These are phyloP conservation scores for Hirschioporus abietinus DNA, from an alignment of 768 basidiomycete species.

Conservation along the genomic window DNA sequence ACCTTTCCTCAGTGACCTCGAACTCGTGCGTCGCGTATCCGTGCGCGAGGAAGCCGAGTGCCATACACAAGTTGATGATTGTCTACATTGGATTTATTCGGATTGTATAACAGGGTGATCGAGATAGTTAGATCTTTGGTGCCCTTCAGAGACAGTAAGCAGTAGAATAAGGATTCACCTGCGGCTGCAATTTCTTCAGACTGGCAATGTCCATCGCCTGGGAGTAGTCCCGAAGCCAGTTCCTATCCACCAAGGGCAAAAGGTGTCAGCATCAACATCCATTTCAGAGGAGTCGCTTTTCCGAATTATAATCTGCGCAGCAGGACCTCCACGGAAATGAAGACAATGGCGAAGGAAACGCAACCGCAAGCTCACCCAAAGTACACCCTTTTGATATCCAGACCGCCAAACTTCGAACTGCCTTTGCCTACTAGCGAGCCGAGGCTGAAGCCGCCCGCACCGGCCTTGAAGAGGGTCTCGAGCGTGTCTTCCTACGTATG, in stretches of 20 bases:
- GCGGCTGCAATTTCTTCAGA: conserved; percentile 65
- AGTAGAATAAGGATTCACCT: conserved; percentile 34
- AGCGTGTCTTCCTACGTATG: conserved; percentile 66
- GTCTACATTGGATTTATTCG: conserved; percentile 40
- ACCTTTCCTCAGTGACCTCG: conserved; percentile 77
- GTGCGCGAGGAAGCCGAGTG: conserved; percentile 82
- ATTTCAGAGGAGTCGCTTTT: too few species aligned
- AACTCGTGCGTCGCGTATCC: conserved; percentile 82
- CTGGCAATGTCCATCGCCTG: conserved; percentile 80
- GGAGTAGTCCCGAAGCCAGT: conserved; percentile 84
- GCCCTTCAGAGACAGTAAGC: background rate
- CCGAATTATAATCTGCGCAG: background rate
- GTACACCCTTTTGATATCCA: conserved; percentile 83
- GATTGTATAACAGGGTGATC: background rate
- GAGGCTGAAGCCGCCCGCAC: conserved; percentile 53
- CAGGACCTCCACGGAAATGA: too few species aligned
- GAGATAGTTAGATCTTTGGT: background rate
- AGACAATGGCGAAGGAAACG: too few species aligned
- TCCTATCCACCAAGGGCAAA: conserved; percentile 33
- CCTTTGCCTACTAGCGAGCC: conserved; percentile 51
- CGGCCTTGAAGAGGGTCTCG: conserved; percentile 52
- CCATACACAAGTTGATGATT: conserved; percentile 86
- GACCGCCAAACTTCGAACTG: conserved; percentile 61
- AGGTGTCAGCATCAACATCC: conserved; percentile 2
- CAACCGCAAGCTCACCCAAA: conserved; percentile 55